These are phyloP conservation scores for Osmanthus fragrans DNA, from an alignment of 257 asterid genomes.

Conservation along the genomic window DNA sequence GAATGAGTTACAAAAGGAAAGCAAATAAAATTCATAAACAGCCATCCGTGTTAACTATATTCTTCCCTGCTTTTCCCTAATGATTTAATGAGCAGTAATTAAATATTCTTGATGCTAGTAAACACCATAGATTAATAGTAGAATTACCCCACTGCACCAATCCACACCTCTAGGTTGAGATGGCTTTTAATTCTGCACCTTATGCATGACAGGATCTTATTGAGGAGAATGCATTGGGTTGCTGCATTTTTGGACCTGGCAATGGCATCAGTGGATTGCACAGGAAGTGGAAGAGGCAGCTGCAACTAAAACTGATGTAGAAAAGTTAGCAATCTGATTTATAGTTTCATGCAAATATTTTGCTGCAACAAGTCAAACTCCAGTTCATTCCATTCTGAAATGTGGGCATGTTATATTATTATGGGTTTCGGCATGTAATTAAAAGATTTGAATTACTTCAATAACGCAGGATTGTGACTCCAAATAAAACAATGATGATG, in stretches of 20 bases:
- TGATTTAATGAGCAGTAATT: conserved; percentile 1
- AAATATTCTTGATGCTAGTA: neutral
- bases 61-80: conserved; percentile 3
- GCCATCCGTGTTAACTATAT: conserved; percentile 46
- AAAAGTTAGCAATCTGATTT: neutral
- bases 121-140: neutral
- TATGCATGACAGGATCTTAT: conserved; percentile 51
- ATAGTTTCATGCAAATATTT: neutral
- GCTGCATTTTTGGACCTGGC: conserved; percentile 54
- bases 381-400: conserved; percentile 21
- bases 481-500: conserved; percentile 10
- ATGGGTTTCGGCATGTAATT: conserved; percentile 22
- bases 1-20: conserved; percentile 73
- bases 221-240: conserved; percentile 45
- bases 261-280: conserved; percentile 41
- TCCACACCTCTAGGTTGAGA: neutral
- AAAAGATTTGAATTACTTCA: conserved; percentile 20
- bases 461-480: conserved; percentile 7
- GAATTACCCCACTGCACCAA: conserved; percentile 20
- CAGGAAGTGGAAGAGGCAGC: conserved; percentile 62
- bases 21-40: conserved; percentile 46
- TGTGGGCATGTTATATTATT: conserved; percentile 19
- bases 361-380: neutral
- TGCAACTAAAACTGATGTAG: conserved; percentile 63
- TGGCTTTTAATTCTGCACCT: conserved; percentile 1